A percentile compares a stretch with the other conserved stretches of the same genome.
Conservation (phyloP, 23 red algal species). For the Chondrus crispus region DNA sequence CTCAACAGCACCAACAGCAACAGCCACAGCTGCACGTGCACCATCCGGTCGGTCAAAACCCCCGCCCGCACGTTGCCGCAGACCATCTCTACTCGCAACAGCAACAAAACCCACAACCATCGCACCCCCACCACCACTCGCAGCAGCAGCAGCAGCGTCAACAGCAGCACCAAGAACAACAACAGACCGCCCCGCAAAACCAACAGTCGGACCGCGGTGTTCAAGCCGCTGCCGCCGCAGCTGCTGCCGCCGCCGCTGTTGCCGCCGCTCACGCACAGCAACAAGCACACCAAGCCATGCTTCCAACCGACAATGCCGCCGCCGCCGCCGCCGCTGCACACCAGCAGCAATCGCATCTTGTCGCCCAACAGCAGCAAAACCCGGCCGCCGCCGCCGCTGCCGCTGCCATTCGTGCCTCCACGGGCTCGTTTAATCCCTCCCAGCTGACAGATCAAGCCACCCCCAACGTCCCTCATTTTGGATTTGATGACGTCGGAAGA, state of each 20-base stretch:
- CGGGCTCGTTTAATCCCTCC: not conserved
- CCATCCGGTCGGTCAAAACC: too few species aligned
- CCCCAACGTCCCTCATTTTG: not conserved
- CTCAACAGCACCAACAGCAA: too few species aligned
- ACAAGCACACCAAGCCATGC: not conserved
- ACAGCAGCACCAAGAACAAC: not conserved
- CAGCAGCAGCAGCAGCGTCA: not conserved
- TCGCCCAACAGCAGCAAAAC: too few species aligned
- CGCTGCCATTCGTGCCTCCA: not conserved
- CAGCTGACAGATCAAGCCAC: not conserved
- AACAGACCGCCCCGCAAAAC: not conserved
- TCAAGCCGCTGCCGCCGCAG: not conserved
- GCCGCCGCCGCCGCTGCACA: too few species aligned
- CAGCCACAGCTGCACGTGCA: too few species aligned
- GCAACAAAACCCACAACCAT: not conserved
- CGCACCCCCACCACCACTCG: not conserved
- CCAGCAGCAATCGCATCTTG: too few species aligned
- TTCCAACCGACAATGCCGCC: not conserved
- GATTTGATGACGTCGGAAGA: not conserved
- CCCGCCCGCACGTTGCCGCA: not conserved
- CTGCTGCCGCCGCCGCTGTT: not conserved
- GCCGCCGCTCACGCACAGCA: not conserved
- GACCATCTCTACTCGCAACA: not conserved
- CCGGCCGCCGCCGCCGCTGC: not conserved
- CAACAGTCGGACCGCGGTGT: not conserved